Conservation (phyloP, 805 yeast genomes). For the Saccharomycopsis sp. region DNA sequence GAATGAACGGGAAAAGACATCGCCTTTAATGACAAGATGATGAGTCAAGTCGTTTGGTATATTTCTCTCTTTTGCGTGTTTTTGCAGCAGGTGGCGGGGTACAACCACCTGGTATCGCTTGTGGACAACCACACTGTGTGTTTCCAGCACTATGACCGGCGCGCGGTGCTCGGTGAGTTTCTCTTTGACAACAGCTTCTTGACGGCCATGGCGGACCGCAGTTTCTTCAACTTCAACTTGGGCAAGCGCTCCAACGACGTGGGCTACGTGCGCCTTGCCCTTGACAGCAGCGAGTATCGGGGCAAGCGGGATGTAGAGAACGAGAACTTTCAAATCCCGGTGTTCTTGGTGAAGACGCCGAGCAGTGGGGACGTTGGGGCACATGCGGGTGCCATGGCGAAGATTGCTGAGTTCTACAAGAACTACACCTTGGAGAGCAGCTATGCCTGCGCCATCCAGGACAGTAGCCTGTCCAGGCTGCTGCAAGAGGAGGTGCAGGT, state of each 20-base stretch:
- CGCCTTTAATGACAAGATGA: too few relatives aligned
- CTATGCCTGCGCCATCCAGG: constrained; percentile 4
- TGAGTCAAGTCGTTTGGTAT: background rate
- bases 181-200: constrained; percentile 8
- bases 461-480: too few relatives aligned
- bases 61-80: background rate
- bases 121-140: constrained; percentile 9
- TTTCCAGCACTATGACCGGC: constrained; percentile 12
- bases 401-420: constrained; percentile 7
- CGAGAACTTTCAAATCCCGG: constrained; percentile 11
- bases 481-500: too few relatives aligned
- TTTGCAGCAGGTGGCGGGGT: constrained; percentile 1
- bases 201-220: constrained; percentile 1
- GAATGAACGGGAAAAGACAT: too few relatives aligned
- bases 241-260: background rate
- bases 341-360: constrained; percentile 4
- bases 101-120: constrained; percentile 8
- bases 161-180: constrained; percentile 8
- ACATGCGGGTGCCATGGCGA: background rate
- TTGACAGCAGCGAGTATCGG: constrained; percentile 2
- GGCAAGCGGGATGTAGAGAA: too few relatives aligned
- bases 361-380: background rate
- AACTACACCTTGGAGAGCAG: background rate
- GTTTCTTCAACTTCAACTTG: constrained; percentile 6
- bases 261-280: constrained; percentile 3